These are phyloP conservation scores for Fusarium kyushuense DNA, from an alignment of 2,329 filamentous ascomycete genomes.

Conservation along the genomic window DNA sequence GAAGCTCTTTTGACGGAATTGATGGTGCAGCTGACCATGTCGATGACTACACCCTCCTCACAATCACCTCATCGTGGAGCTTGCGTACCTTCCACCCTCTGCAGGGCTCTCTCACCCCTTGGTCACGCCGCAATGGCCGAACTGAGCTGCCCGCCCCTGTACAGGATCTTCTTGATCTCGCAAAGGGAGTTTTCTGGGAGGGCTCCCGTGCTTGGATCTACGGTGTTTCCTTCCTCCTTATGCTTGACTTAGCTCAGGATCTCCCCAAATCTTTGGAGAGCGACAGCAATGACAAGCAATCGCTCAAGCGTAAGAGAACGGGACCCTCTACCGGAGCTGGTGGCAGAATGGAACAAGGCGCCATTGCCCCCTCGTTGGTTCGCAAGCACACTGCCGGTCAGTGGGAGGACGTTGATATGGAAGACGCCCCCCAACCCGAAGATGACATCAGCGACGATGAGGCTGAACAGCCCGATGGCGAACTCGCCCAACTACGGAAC, in stretches of 20 bases:
- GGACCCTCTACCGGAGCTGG: slow-evolving; percentile 65
- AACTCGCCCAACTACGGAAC: slow-evolving; percentile 53
- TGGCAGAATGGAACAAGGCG: slow-evolving; percentile 62
- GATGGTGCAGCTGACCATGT: slow-evolving; percentile 46
- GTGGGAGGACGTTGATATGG: slow-evolving; percentile 55
- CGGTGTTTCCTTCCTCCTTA: slow-evolving; percentile 86
- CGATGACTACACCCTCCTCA: slow-evolving; percentile 65
- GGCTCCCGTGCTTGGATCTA: slow-evolving; percentile 85
- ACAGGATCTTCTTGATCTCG: slow-evolving; percentile 78
- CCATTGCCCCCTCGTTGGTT: slow-evolving; percentile 59
- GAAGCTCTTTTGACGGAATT: slow-evolving; percentile 42
- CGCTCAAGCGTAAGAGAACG: slow-evolving; percentile 67
- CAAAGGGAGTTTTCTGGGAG: slow-evolving; percentile 89
- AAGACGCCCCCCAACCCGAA: slow-evolving; percentile 54
- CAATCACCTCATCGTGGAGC: slow-evolving; percentile 68
- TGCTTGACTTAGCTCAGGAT: slow-evolving; percentile 86
- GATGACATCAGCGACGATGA: slow-evolving; percentile 55
- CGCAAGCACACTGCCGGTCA: slow-evolving; percentile 57
- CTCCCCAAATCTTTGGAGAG: slow-evolving; percentile 58
- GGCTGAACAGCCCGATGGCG: slow-evolving; percentile 52
- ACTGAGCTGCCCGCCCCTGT: slow-evolving; percentile 80
- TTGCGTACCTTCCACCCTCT: slow-evolving; percentile 83
- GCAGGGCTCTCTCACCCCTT: slow-evolving; percentile 81
- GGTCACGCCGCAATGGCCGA: slow-evolving; percentile 87
- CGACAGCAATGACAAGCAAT: slow-evolving; percentile 51